phyloP scores from a whole-genome alignment of 805 yeast species.

The Starmerella potacharoeniae region DNA sequence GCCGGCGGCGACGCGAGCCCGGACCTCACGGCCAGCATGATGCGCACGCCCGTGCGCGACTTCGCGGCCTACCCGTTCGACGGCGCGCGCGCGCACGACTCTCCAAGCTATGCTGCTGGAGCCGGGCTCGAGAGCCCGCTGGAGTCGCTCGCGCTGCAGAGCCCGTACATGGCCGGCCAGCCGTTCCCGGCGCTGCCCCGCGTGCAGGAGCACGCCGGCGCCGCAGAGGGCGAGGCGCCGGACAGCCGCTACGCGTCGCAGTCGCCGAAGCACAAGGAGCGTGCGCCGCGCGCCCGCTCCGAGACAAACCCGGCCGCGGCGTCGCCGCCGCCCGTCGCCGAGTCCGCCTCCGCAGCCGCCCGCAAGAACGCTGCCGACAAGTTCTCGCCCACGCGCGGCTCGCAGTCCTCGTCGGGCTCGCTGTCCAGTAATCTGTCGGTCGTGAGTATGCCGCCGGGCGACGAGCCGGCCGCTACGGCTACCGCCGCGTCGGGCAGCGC shows the following conservation, averaged over 20 bases:
- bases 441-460: neutral
- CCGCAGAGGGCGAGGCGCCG: neutral
- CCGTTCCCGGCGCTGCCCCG: constrained; percentile 14
- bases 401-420: constrained; percentile 1
- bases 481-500: neutral
- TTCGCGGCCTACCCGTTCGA: constrained; percentile 1
- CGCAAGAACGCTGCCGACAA: neutral
- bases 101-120: constrained; percentile 8
- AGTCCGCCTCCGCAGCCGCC: neutral
- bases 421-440: neutral
- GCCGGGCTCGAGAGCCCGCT: constrained; percentile 16
- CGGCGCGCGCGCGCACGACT: neutral
- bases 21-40: neutral
- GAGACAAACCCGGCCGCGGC: neutral
- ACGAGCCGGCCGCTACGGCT: neutral
- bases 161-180: constrained; percentile 14
- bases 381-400: neutral
- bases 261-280: neutral
- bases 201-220: neutral
- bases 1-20: neutral
- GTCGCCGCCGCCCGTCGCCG: neutral
- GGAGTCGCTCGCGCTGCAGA: constrained; percentile 13
- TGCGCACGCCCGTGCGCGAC: constrained; percentile 17
- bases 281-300: neutral
- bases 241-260: neutral